Evolutionary conservation across 2,329 filamentous ascomycete species (phyloP).

Genomic region (Bipolaris cookei): DNA sequence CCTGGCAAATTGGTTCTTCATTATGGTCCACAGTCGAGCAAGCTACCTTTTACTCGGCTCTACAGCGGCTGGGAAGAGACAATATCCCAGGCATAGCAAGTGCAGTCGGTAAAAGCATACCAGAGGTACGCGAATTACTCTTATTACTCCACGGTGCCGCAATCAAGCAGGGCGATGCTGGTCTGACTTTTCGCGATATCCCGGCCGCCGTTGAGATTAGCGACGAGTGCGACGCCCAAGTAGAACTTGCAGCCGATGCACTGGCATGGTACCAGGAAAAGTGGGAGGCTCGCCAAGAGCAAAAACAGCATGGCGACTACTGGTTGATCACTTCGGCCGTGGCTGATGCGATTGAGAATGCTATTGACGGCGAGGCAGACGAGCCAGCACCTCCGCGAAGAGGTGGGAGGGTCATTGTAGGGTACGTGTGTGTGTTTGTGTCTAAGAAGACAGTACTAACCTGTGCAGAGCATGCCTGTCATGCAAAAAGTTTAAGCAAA

Average conservation of each 20-base stretch:
- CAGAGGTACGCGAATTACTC: conserved; percentile 77
- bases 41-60: conserved; percentile 67
- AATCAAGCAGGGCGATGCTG: conserved; percentile 45
- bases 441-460: neutral
- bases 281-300: conserved; percentile 66
- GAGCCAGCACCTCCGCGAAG: conserved; percentile 14
- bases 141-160: conserved; percentile 62
- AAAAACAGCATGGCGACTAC: conserved; percentile 63
- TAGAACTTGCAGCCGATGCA: conserved; percentile 73
- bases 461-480: conserved; percentile 13
- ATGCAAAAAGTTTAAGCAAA: conserved; percentile 19
- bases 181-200: conserved; percentile 60
- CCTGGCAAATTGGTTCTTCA: conserved; percentile 70
- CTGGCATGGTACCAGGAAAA: conserved; percentile 69
- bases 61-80: conserved; percentile 69
- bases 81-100: conserved; percentile 67
- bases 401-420: conserved; percentile 13
- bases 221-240: conserved; percentile 65
- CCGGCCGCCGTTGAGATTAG: conserved; percentile 77
- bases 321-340: conserved; percentile 67
- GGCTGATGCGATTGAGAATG: conserved; percentile 46
- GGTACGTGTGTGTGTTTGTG: conserved; percentile 9
- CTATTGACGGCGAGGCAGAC: conserved; percentile 16
- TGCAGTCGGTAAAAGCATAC: conserved; percentile 71
- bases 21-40: conserved; percentile 77